Base-by-base conservation (phyloP, 768 basidiomycete species). In the Russula abietina region DNA sequence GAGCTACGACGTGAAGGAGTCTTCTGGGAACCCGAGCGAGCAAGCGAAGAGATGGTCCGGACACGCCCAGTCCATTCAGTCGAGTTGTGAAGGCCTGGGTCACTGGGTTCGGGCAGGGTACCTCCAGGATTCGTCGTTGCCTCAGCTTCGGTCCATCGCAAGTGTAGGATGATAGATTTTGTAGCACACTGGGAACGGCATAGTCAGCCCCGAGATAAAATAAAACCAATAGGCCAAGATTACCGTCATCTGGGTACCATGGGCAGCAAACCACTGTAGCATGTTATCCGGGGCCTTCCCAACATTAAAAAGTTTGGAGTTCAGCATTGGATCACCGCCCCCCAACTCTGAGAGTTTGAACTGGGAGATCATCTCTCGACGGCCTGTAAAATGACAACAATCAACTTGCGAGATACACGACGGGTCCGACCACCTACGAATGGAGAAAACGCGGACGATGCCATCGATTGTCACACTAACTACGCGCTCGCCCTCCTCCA, bases 241-340 rank as follows among this genome's bases (percentile, higher is more conserved):
- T 70, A 92, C 92, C 32, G 93, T 94, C 87, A 94, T 93, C 70
- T 91, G 89, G 5, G 85, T 83, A 0, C 91, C 92, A 67, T 93
- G 91, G 1, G 92, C 91, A 7, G 91, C 91, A 71, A 94, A 93
- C 91, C 91, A 93, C 83, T 93, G 91, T 12, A 93, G 78, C 91
- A 91, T 91, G 71, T 91, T 92, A 69, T 93, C 88, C 32, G 90
- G 84, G 0, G 90, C 89, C 26, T 81, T 72, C 1, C 93, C 93
- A 10, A 95, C 87, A 67, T 91, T 85, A 68, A 83, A 82, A 59
- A 95, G 71, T 69, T 85, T 89, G 1, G 83, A 74, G 64, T 80
- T 85, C 68, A 90, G 70, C 26, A 82, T 76, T 19, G 87, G 85
- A 72, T 93, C 87, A 0, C 81, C 74, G 0, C 75, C 83, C 22